Percentiles rank a stretch among this genome's conserved stretches.
Conservation (phyloP, 1,284 basidiomycete species). For the Cutaneotrichosporon arboriforme region DNA sequence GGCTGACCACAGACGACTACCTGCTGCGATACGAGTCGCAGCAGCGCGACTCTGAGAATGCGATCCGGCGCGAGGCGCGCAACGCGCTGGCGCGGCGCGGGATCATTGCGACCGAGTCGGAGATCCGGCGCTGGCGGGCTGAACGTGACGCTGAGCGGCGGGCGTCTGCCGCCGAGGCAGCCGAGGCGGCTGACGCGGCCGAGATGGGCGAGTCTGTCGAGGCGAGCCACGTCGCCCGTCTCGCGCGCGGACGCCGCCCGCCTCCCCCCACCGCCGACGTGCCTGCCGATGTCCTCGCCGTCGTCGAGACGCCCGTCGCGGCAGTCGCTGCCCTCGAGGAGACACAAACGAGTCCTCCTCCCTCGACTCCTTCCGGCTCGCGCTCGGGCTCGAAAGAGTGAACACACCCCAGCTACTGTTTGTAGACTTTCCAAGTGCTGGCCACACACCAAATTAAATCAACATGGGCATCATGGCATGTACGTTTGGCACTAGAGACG, state of each 20-base stretch:
- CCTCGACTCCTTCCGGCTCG: no score
- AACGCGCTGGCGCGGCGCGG: conserved; percentile 61
- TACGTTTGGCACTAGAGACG: no score
- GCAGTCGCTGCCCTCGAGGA: neutral
- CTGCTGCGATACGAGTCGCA: conserved; percentile 64
- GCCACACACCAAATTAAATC: no score
- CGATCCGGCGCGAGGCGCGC: conserved; percentile 65
- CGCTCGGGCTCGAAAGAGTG: no score
- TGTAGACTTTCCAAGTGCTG: no score
- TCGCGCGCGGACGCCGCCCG: neutral
- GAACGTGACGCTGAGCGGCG: conserved; percentile 43
- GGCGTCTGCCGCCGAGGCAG: neutral
- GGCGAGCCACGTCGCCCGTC: conserved; percentile 5
- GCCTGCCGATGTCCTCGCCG: neutral
- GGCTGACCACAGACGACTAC: conserved; percentile 57
- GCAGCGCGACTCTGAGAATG: conserved; percentile 61
- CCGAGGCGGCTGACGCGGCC: conserved; percentile 6
- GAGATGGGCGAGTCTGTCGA: conserved; percentile 5
- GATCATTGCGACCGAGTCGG: conserved; percentile 71
- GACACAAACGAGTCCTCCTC: no score
- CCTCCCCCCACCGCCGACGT: neutral
- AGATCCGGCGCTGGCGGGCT: conserved; percentile 72
- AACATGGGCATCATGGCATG: no score
- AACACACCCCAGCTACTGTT: no score
- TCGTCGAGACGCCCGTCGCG: neutral